These are phyloP conservation scores for Myotisia sp. DNA, from an alignment of 2,329 filamentous ascomycete species.

Conservation along the genomic window DNA sequence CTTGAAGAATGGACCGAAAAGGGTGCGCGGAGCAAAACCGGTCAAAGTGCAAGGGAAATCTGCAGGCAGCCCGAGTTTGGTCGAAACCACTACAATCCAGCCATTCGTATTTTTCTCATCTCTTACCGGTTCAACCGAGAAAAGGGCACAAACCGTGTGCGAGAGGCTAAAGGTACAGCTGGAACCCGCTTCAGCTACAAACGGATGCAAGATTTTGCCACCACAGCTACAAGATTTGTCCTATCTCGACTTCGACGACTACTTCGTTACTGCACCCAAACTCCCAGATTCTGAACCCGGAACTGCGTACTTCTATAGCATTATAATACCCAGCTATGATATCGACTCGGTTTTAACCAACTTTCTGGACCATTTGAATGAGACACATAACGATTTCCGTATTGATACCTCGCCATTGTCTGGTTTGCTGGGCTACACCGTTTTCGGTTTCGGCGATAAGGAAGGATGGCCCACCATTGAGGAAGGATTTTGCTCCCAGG, in stretches of 20 bases:
- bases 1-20: constrained; percentile 9
- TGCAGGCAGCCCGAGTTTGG: background rate
- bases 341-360: constrained; percentile 84
- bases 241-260: constrained; percentile 84
- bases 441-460: constrained; percentile 85
- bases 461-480: constrained; percentile 85
- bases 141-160: constrained; percentile 51
- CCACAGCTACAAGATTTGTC: constrained; percentile 64
- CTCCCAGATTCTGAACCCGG: constrained; percentile 30
- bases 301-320: constrained; percentile 61
- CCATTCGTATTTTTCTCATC: constrained; percentile 80
- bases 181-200: constrained; percentile 15
- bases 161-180: constrained; percentile 37
- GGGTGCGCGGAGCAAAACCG: constrained; percentile 10
- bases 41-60: constrained; percentile 5
- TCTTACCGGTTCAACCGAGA: constrained; percentile 69
- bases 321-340: constrained; percentile 83
- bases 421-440: constrained; percentile 66
- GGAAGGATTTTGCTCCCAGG: constrained; percentile 86
- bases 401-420: constrained; percentile 80
- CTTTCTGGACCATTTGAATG: constrained; percentile 72
- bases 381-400: constrained; percentile 92
- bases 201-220: constrained; percentile 29
- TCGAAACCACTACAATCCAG: constrained; percentile 31
- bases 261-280: constrained; percentile 66